Evolutionary conservation across 148 eudicot genomes (phyloP).

Genomic region (Bassia scoparia): DNA sequence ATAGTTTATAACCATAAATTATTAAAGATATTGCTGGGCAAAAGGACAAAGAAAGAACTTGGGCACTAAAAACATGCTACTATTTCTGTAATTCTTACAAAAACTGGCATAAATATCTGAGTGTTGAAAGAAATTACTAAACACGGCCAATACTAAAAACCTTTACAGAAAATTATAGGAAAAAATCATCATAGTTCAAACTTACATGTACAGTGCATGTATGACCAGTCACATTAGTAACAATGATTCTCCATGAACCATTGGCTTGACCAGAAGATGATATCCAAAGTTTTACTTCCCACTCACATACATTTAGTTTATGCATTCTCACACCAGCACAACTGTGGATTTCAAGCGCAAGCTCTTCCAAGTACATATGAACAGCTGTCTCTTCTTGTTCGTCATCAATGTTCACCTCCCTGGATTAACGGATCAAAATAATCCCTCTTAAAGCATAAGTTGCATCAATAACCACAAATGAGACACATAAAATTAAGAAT

Average conservation of each 20-base stretch:
- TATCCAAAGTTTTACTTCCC: slow-evolving; percentile 96
- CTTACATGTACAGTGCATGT: slow-evolving; percentile 94
- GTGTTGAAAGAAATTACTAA: no score
- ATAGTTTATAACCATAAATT: no score
- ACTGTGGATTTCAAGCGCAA: slow-evolving; percentile 71
- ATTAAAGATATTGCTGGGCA: no score
- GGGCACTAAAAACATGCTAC: no score
- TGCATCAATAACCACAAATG: background rate
- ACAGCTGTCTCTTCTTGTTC: slow-evolving; percentile 66
- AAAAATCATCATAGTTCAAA: background rate
- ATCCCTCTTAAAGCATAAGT: slow-evolving; percentile 4
- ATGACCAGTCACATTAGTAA: slow-evolving; percentile 91
- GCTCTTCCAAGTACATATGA: slow-evolving; percentile 56
- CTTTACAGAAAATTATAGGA: background rate
- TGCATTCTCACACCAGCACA: slow-evolving; percentile 87
- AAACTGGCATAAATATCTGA: no score
- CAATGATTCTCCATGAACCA: slow-evolving; percentile 92
- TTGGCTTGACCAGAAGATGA: slow-evolving; percentile 74
- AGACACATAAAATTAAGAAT: background rate
- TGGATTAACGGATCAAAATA: slow-evolving; percentile 33
- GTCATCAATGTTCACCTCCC: slow-evolving; percentile 52
- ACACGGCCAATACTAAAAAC: background rate
- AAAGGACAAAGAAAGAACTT: no score
- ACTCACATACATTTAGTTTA: slow-evolving; percentile 81
- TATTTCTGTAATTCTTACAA: no score